These are phyloP conservation scores for Aquilaria yunnanensis DNA, from an alignment of 345 rosid species.

Conservation along the genomic window DNA sequence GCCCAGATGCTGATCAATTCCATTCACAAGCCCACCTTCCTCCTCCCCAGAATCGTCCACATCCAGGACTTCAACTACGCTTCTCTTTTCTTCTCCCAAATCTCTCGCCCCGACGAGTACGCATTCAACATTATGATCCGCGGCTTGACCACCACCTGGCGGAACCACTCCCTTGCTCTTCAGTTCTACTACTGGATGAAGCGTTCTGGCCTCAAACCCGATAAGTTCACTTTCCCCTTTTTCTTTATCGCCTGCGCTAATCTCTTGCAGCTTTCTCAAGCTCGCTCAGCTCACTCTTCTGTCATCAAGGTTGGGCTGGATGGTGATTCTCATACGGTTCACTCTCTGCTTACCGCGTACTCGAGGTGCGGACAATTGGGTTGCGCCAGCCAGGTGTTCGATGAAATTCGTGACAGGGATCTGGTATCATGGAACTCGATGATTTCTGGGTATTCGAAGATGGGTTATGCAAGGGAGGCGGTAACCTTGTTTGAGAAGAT, in stretches of 20 bases:
- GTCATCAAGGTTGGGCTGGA: constrained; percentile 55
- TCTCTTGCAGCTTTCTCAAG: constrained; percentile 36
- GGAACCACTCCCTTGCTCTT: constrained; percentile 31
- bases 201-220: constrained; percentile 41
- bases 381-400: constrained; percentile 61
- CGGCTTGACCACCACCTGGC: constrained; percentile 60
- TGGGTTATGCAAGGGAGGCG: constrained; percentile 56
- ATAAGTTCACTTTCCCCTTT: constrained; percentile 76
- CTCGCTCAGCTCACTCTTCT: constrained; percentile 47
- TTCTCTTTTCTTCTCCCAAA: constrained; percentile 44
- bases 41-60: constrained; percentile 60
- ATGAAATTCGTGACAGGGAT: constrained; percentile 53
- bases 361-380: constrained; percentile 30
- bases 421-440: constrained; percentile 88
- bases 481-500: constrained; percentile 54
- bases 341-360: constrained; percentile 68
- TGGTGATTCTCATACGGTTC: constrained; percentile 43
- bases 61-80: constrained; percentile 56
- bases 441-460: constrained; percentile 75
- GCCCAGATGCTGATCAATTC: constrained; percentile 55
- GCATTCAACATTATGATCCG: constrained; percentile 82
- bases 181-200: constrained; percentile 52
- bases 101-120: constrained; percentile 52
- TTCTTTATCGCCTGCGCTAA: constrained; percentile 60
- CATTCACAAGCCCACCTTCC: constrained; percentile 45